Evolutionary conservation across 2,329 filamentous ascomycete species (phyloP), one percentile per base, ranked within the genome.

Genomic region (Fusarium praegraminearum): DNA sequence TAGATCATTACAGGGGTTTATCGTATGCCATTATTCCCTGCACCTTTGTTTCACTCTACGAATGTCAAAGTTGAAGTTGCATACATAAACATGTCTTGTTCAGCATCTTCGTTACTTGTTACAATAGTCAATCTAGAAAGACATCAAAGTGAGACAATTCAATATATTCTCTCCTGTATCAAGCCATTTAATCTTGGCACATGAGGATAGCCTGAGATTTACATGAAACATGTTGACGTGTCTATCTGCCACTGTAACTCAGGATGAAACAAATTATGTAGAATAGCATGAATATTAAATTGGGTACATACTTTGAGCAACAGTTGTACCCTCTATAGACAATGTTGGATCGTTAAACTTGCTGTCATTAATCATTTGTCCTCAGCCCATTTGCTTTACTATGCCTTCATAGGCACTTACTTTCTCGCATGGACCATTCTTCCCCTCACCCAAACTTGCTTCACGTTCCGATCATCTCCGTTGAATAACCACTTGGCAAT

Each of bases 401-500:
- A 12, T 20, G 12, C 13, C n/a, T 6, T 24, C 20, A 28, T 44
- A 13, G n/a, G 11, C 15, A 46, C 7, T 46, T 40, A 41, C 45
- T 59, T 45, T 40, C 57, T 62, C 43, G 49, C 45, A 67, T 97
- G 93, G 49, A 98, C 96, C 78, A 97, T 79, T 68, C 89, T 82
- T 4, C 96, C 96, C 77, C 86, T 89, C 3, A 98, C 94, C 95
- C 95, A 99, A 7, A 99, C 96, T 72, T 86, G 89, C 73, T 86
- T 86, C 4, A 94, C 95, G 79, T 98, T 98, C 72, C 95, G 85
- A 80, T 98, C 96, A 82, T 98, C 94, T 0, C 96, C 96, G 70
- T 89, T 92, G 81, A 92, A 99, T 65, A 98, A 84, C 96, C 96
- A 99, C 84, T 99, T 99, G 54, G 93, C 92, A 13, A 98, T 82